phyloP scores from a whole-genome alignment of 306 rosid species.

The Quercus wislizeni region DNA sequence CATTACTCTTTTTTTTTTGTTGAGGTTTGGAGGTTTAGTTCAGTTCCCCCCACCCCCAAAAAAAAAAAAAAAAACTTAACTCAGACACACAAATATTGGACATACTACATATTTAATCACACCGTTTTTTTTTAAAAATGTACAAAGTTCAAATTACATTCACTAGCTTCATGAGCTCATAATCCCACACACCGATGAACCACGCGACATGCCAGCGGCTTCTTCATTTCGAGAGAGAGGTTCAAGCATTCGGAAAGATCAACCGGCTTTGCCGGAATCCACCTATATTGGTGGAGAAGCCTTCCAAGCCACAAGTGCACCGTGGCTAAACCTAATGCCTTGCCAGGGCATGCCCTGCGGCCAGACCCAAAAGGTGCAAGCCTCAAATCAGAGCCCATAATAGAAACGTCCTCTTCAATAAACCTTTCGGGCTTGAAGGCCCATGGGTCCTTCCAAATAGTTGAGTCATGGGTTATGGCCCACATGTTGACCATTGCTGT shows the following conservation, averaged over 20 bases:
- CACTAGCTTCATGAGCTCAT: not conserved
- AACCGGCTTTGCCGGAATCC: constrained; percentile 43
- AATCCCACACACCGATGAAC: constrained; percentile 10
- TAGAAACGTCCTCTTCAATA: constrained; percentile 49
- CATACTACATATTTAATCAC: not conserved
- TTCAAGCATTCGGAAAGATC: constrained; percentile 71
- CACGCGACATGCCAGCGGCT: constrained; percentile 41
- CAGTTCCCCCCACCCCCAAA: not conserved
- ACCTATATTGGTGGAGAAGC: constrained; percentile 53
- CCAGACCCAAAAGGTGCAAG: constrained; percentile 92
- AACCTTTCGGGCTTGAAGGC: constrained; percentile 69
- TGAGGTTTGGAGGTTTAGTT: not conserved
- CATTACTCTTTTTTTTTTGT: not conserved
- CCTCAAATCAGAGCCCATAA: constrained; percentile 75
- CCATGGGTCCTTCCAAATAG: constrained; percentile 77
- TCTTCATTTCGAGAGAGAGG: constrained; percentile 81
- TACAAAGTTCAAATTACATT: not conserved
- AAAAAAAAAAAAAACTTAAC: no score
- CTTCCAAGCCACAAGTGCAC: constrained; percentile 80
- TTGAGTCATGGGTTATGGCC: constrained; percentile 77
- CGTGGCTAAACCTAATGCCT: constrained; percentile 64
- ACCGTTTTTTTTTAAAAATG: not conserved
- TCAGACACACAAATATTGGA: no score
- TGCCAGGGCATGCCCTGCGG: constrained; percentile 76
- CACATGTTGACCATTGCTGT: constrained; percentile 96